These are phyloP conservation scores for Sporothrix pseudoabietina DNA, from an alignment of 2,329 filamentous ascomycete species.

Conservation along the genomic window DNA sequence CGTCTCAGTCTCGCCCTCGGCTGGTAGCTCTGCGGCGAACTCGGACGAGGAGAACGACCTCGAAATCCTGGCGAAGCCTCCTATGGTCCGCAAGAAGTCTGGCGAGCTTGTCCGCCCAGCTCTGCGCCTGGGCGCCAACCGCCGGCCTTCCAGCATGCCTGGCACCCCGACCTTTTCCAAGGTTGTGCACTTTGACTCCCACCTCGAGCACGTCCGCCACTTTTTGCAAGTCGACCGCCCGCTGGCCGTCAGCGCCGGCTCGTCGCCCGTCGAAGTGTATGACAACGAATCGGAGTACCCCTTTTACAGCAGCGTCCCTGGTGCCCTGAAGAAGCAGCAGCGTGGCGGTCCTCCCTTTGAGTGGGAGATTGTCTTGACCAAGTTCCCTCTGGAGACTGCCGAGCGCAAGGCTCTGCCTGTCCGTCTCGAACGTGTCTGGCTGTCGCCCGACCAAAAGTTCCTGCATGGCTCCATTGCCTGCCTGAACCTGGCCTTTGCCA, in stretches of 20 bases:
- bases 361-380: constrained; percentile 84
- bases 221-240: constrained; percentile 93
- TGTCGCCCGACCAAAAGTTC: constrained; percentile 84
- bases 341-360: constrained; percentile 62
- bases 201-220: constrained; percentile 93
- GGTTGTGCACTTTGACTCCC: constrained; percentile 96
- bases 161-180: constrained; percentile 95
- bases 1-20: constrained; percentile 50
- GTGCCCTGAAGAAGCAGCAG: constrained; percentile 36
- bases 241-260: constrained; percentile 91
- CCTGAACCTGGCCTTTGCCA: constrained; percentile 86
- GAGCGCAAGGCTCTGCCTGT: constrained; percentile 67
- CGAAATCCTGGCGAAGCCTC: constrained; percentile 74
- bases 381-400: constrained; percentile 72
- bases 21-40: constrained; percentile 52
- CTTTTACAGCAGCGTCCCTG: constrained; percentile 60
- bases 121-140: constrained; percentile 74
- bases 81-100: constrained; percentile 96
- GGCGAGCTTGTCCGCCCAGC: constrained; percentile 94
- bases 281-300: constrained; percentile 89
- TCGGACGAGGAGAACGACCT: constrained; percentile 67
- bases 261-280: constrained; percentile 85
- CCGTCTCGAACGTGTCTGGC: constrained; percentile 81
- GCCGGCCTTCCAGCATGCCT: constrained; percentile 93
- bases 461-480: constrained; percentile 82